Base-by-base conservation (phyloP, 768 basidiomycete genomes). In the Termitomyces sp. region DNA sequence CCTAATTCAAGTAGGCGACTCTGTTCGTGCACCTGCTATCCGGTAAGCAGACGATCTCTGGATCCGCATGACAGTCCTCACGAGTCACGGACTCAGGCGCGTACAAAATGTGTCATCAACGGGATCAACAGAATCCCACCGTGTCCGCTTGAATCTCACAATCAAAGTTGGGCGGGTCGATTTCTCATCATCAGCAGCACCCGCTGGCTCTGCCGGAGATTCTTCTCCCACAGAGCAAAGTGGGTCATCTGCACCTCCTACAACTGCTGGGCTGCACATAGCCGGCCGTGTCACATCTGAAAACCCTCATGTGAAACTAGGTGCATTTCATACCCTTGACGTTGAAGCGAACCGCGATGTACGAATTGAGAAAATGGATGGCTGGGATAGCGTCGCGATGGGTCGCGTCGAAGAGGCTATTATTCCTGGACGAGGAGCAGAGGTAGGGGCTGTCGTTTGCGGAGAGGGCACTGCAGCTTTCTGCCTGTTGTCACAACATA, bases 401-500 rank as follows among this genome's bases (percentile, higher is more conserved):
- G 79, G 84, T 28, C 79, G 96, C 19, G 83, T 99, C 0, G 79
- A 90, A 51, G 97, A 98, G 59, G 83, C 94, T 21, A 94, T 92
- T 54, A 76, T 91, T 39, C 94, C 94, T n/a, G 97, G 96, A 25
- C 78, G 89, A 62, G 96, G 97, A 0, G 97, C 97, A 5, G 97
- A 99, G 65, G 88, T 99, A 4, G 97, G 91, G 14, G 97, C 97
- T 0, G 80, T 99, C 23, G 92, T 99, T 4, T 93, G 91, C 61
- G 96, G 97, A 34, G 97, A 99, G 77, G 97, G 97, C 19, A 86
- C 84, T 2, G 97, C 97, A 1, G 88, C 92, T 10, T 90, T 99
- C 68, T 98, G 97, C 70, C 73, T 99, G 30, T 78, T 99, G 14
- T 98, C 95, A 1, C 88, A 98, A 64, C 95, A 98, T 70, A 95